Base-by-base conservation (phyloP, 768 basidiomycete genomes). In the Cyclocybe aegerita region DNA sequence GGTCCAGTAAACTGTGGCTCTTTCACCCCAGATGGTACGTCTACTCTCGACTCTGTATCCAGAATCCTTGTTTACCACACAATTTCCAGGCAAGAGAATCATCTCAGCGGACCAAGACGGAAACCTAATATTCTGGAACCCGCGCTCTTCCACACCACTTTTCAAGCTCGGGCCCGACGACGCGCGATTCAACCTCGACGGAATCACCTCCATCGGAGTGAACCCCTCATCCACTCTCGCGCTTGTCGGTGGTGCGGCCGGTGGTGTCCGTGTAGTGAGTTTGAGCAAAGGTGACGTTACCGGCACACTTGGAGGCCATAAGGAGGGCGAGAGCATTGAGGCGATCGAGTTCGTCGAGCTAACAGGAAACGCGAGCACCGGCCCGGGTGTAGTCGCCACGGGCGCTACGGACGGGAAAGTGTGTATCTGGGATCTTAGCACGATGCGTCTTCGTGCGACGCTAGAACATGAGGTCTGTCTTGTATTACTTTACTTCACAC, bases 321-420 rank as follows among this genome's bases (percentile, higher is more conserved):
- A 81, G 6, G 85, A 93, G 55, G 89, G 83, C 16, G 90, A 97
- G 63, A 93, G 90, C 59, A 83, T 97, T 17, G 96, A 98, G 70
- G 83, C 86, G 1, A 77, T 95, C 33, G 80, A 77, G 43, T 98
- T 96, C 63, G 79, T 94, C 17, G 91, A 94, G 58, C 70, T 95
- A 14, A 74, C 85, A 9, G 79, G 83, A 0, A 77, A 73, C 4
- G 72, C 57, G 17, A 50, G 57, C 7, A 68, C 73, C 3, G 78
- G 79, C 3, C 75, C 80, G 6, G 82, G 81, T 7, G 82, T 90
- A 14, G 85, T 86, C 9, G 83, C 92, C 0, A 93, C 90, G 2
- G 95, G 90, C 9, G 93, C 83, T 4, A 98, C 96, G 4, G 97
- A 99, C 62, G 93, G 94, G 0, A 95, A 93, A 64, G 88, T 85